A percentile compares a stretch with the other conserved stretches of the same genome.
Conservation (phyloP, 164 flowering plant genomes). For the Macadamia tetraphylla region DNA sequence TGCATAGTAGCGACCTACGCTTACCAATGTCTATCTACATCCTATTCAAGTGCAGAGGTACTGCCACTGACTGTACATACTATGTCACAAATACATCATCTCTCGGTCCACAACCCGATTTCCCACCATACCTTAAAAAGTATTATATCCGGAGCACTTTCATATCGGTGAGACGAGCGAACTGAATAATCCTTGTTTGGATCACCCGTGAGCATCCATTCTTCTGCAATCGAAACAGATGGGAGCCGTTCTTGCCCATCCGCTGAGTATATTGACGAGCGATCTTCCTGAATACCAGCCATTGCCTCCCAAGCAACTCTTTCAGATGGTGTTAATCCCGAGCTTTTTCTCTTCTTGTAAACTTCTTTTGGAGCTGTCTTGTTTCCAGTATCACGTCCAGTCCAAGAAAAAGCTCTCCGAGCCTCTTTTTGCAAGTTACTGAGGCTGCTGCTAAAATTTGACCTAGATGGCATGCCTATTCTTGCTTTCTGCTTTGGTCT, state of each 20-base stretch:
- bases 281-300: conserved; percentile 94
- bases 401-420: conserved; percentile 95
- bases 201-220: conserved; percentile 96
- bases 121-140: conserved; percentile 73
- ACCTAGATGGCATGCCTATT: conserved; percentile 49
- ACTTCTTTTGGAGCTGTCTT: conserved; percentile 70
- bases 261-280: conserved; percentile 41
- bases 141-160: conserved; percentile 88
- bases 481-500: conserved; percentile 63
- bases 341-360: conserved; percentile 83
- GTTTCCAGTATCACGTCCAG: conserved; percentile 70
- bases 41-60: no score
- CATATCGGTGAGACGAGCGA: conserved; percentile 85
- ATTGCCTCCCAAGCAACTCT: conserved; percentile 90
- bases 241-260: conserved; percentile 93
- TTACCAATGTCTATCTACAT: no score
- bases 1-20: no score
- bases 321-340: conserved; percentile 80
- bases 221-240: conserved; percentile 77
- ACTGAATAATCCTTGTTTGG: conserved; percentile 69
- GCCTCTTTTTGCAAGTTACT: conserved; percentile 94
- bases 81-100: not conserved
- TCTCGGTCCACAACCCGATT: not conserved
- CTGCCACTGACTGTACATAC: no score
- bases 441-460: conserved; percentile 74